Evolutionary conservation across 768 basidiomycete genomes (phyloP).

Genomic region (Pholiota microspora): DNA sequence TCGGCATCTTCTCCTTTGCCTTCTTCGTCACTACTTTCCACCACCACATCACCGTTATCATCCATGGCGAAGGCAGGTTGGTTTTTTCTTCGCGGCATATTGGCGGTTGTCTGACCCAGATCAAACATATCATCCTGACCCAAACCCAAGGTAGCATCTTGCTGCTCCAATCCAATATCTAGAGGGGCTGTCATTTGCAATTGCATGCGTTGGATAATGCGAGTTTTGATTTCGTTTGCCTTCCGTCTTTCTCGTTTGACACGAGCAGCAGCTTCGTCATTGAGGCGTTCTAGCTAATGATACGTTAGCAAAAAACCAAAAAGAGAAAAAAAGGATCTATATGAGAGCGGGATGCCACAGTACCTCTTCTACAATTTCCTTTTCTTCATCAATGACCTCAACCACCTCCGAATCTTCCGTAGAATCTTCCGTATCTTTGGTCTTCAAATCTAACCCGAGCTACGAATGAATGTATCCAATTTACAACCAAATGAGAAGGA

Average conservation of each 20-base stretch:
- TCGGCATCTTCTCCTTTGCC: constrained; percentile 32
- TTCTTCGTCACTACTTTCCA: constrained; percentile 31
- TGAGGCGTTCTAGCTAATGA: constrained; percentile 76
- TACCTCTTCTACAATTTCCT: constrained; percentile 88
- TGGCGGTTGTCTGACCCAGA: constrained; percentile 58
- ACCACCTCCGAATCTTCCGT: constrained; percentile 69
- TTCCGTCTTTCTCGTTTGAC: constrained; percentile 79
- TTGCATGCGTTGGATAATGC: constrained; percentile 93
- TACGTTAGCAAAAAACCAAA: no score
- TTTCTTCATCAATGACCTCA: constrained; percentile 81
- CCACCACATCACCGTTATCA: constrained; percentile 43
- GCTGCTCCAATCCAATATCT: constrained; percentile 89
- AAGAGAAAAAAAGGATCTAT: no score
- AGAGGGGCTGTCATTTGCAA: constrained; percentile 97
- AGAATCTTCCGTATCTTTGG: constrained; percentile 67
- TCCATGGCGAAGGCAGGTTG: constrained; percentile 35
- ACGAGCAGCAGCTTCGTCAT: constrained; percentile 70
- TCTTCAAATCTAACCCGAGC: constrained; percentile 84
- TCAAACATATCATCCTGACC: constrained; percentile 91
- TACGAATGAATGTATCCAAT: constrained; percentile 25
- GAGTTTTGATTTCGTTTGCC: constrained; percentile 84
- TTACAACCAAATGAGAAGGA: neutral
- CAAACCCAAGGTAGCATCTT: constrained; percentile 66
- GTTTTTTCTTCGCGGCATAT: constrained; percentile 29
- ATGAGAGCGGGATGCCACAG: neutral